A percentile compares a stretch with the other conserved stretches of the same genome.
Conservation (phyloP, 1,284 basidiomycete species). For the Boletus smithii region DNA sequence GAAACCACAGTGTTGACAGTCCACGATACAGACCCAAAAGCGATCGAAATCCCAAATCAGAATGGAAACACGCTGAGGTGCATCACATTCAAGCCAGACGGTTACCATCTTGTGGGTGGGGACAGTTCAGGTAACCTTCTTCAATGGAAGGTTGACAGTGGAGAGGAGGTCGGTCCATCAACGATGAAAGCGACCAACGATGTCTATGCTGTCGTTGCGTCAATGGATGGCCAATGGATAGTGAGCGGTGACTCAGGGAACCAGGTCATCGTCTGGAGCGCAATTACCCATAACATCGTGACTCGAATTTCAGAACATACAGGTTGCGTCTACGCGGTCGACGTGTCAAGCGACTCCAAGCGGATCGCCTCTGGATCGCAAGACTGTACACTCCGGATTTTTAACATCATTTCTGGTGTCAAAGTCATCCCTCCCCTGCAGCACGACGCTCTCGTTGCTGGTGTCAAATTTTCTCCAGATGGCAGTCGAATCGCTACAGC, state of each 20-base stretch:
- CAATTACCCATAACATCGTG: neutral
- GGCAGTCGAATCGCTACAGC: neutral
- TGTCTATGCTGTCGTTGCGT: neutral
- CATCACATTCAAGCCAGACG: neutral
- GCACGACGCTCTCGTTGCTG: neutral
- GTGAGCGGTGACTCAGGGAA: neutral
- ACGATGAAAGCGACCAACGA: neutral
- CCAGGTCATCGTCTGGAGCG: neutral
- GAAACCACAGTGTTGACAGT: neutral
- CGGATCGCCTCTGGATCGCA: neutral
- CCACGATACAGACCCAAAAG: neutral
- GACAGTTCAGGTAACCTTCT: neutral
- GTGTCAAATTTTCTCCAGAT: neutral
- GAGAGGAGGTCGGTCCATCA: neutral
- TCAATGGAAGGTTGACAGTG: neutral
- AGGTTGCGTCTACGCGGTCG: neutral
- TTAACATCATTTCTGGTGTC: neutral
- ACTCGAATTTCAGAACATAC: neutral
- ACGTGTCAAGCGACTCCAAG: neutral
- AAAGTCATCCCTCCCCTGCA: neutral
- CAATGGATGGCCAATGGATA: conserved; percentile 1
- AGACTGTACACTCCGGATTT: neutral
- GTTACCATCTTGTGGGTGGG: neutral
- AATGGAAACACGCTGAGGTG: neutral
- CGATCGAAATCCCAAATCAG: neutral